These are phyloP conservation scores for Physcomitrium patens DNA, from an alignment of 225 moss, liverwort and hornwort genomes.

Conservation along the genomic window DNA sequence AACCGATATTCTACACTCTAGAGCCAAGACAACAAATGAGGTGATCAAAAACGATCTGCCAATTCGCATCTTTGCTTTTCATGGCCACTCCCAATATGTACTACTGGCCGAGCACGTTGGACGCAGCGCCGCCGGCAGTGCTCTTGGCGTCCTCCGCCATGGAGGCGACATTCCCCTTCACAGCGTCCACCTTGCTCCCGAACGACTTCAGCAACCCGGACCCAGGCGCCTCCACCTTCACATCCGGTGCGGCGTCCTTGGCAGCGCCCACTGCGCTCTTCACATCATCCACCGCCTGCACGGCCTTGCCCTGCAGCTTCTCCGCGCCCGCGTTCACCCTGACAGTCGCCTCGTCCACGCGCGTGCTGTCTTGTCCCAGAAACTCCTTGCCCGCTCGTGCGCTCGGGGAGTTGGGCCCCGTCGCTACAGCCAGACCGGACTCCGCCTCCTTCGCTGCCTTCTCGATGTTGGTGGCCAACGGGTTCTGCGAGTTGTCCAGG, in stretches of 20 bases:
- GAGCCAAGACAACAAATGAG: too few relatives aligned
- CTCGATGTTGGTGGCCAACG: constrained; percentile 49
- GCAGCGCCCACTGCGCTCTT: constrained; percentile 33
- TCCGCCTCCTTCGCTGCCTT: constrained; percentile 16
- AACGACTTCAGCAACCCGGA: constrained; percentile 26
- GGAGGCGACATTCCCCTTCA: constrained; percentile 26
- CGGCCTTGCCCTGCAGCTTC: constrained; percentile 50
- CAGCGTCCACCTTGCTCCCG: constrained; percentile 29
- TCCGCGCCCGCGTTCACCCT: constrained; percentile 25
- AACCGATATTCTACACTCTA: too few relatives aligned
- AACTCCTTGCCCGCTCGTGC: constrained; percentile 51
- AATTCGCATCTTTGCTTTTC: too few relatives aligned
- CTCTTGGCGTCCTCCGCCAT: constrained; percentile 40
- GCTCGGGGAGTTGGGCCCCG: constrained; percentile 46
- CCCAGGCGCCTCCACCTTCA: neutral
- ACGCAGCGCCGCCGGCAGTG: constrained; percentile 17
- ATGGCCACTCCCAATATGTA: too few relatives aligned
- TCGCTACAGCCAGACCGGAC: constrained; percentile 15
- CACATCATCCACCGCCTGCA: constrained; percentile 43
- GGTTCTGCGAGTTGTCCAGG: constrained; percentile 58
- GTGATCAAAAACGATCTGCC: too few relatives aligned
- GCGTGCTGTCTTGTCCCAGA: constrained; percentile 55
- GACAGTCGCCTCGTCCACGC: constrained; percentile 59
- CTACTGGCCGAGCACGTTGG: neutral
- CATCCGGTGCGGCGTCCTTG: constrained; percentile 38